These are phyloP conservation scores for Geotrichum reessii DNA, from an alignment of 1,139 yeast species.

Conservation along the genomic window DNA sequence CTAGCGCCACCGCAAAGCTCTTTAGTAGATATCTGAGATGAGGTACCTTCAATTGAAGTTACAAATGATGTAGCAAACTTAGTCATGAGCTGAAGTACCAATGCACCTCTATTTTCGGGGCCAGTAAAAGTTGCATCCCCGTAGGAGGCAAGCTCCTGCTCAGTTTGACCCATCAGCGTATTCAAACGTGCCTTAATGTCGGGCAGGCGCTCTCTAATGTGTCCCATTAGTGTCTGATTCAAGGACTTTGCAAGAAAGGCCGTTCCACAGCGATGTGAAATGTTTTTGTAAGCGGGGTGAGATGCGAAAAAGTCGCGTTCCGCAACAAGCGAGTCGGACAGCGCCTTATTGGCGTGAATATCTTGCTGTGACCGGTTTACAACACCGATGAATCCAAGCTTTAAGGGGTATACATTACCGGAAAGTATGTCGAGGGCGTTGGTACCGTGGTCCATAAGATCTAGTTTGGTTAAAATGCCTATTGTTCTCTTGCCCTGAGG, in stretches of 20 bases:
- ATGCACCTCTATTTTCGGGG: slow-evolving; percentile 56
- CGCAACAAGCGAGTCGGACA: slow-evolving; percentile 71
- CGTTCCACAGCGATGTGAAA: slow-evolving; percentile 89
- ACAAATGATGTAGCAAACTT: slow-evolving; percentile 84
- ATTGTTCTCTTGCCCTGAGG: slow-evolving; percentile 94
- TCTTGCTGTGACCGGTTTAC: slow-evolving; percentile 97
- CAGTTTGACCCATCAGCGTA: slow-evolving; percentile 93
- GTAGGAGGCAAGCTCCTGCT: slow-evolving; percentile 81
- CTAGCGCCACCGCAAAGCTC: slow-evolving; percentile 98
- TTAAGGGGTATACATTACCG: slow-evolving; percentile 91
- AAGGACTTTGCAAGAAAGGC: slow-evolving; percentile 75
- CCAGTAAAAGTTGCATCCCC: slow-evolving; percentile 57
- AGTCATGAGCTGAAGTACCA: slow-evolving; percentile 85
- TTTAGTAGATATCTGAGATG: slow-evolving; percentile 78
- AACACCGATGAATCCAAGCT: slow-evolving; percentile 94
- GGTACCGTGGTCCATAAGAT: slow-evolving; percentile 97
- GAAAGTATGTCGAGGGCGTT: slow-evolving; percentile 90
- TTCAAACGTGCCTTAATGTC: slow-evolving; percentile 93
- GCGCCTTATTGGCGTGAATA: slow-evolving; percentile 69
- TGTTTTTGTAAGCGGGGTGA: slow-evolving; percentile 84
- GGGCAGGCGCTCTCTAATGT: slow-evolving; percentile 89
- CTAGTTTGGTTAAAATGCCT: slow-evolving; percentile 88
- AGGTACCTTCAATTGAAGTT: slow-evolving; percentile 88
- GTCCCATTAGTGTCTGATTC: slow-evolving; percentile 85
- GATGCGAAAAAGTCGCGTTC: slow-evolving; percentile 77